Conservation (phyloP, 257 asterid species). For the Cynanchum wilfordii region DNA sequence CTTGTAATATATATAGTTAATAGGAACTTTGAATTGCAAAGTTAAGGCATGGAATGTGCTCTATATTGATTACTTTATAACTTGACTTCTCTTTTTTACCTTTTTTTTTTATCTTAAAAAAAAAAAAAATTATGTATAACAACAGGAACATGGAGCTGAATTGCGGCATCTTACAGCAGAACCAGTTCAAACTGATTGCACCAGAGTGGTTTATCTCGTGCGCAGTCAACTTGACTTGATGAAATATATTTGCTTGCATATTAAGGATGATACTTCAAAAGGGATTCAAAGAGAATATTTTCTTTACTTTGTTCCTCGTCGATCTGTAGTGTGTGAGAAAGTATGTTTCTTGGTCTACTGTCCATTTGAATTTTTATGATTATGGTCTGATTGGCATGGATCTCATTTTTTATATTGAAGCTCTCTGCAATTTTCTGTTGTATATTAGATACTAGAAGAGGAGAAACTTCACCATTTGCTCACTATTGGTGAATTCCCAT, state of each 20-base stretch:
- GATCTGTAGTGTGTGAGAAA: slow-evolving; percentile 88
- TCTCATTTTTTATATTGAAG: background rate
- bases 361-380: background rate
- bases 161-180: slow-evolving; percentile 77
- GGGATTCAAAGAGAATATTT: slow-evolving; percentile 83
- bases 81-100: background rate
- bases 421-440: background rate
- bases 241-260: slow-evolving; percentile 72
- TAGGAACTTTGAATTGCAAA: background rate
- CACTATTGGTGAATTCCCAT: slow-evolving; percentile 79
- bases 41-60: background rate
- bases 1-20: background rate
- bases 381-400: background rate
- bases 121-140: background rate
- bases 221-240: slow-evolving; percentile 71
- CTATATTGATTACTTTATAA: background rate
- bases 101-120: too few relatives aligned
- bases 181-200: slow-evolving; percentile 79
- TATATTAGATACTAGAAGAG: slow-evolving; percentile 73
- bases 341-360: slow-evolving; percentile 30
- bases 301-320: slow-evolving; percentile 94
- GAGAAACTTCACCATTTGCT: slow-evolving; percentile 78
- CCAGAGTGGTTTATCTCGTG: slow-evolving; percentile 79
- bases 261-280: slow-evolving; percentile 72
- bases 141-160: slow-evolving; percentile 90